Conservation (phyloP, 768 basidiomycete species). For the Tricholoma saponaceum region DNA sequence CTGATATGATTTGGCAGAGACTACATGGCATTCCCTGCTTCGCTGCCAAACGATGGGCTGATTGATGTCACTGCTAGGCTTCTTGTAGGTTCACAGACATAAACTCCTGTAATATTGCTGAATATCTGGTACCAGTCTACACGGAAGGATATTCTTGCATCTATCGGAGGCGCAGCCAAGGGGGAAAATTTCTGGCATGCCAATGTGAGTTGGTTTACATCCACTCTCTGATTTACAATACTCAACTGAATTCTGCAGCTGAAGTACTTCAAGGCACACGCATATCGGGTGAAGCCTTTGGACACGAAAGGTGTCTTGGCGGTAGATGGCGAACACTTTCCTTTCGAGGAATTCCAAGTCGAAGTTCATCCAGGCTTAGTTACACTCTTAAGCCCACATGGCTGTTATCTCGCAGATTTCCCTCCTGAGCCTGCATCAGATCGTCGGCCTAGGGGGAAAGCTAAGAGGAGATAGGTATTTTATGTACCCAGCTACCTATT, state of each 20-base stretch:
- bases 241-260: constrained; percentile 34
- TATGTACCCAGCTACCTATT: too few relatives aligned
- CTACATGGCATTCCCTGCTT: constrained; percentile 82
- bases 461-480: background rate
- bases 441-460: background rate
- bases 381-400: constrained; percentile 60
- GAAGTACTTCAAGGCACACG: constrained; percentile 68
- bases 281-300: constrained; percentile 68
- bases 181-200: constrained; percentile 63
- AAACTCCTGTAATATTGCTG: background rate
- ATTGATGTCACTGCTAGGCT: constrained; percentile 71
- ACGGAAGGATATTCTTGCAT: constrained; percentile 46
- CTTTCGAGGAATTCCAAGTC: constrained; percentile 72
- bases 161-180: constrained; percentile 55
- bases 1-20: constrained; percentile 35
- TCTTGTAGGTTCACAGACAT: constrained; percentile 37
- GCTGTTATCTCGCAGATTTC: constrained; percentile 58
- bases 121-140: constrained; percentile 31
- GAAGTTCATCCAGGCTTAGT: constrained; percentile 70
- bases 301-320: constrained; percentile 50
- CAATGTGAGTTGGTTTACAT: constrained; percentile 36
- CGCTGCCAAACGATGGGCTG: constrained; percentile 72
- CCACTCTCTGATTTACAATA: constrained; percentile 7
- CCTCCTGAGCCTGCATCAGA: constrained; percentile 2
- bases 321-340: constrained; percentile 77